Conservation (phyloP, 257 asterid species). For the Buddleja alternifolia region DNA sequence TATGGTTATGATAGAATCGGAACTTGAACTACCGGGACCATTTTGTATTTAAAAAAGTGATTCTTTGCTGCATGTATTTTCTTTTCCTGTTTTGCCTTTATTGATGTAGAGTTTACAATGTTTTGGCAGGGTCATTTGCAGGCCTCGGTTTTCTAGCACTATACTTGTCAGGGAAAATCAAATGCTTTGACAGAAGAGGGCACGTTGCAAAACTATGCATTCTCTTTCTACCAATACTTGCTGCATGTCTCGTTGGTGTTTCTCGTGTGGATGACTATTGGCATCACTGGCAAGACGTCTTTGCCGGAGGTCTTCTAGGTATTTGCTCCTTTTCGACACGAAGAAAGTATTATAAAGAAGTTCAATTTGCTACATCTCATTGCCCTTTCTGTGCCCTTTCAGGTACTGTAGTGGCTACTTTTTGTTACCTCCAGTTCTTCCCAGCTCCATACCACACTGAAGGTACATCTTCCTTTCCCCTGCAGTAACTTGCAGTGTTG, state of each 20-base stretch:
- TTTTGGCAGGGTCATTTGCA: slow-evolving; percentile 87
- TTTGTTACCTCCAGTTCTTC: slow-evolving; percentile 91
- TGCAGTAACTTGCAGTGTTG: too few species aligned
- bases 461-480: slow-evolving; percentile 41
- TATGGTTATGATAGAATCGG: too few species aligned
- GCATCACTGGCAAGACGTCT: too few species aligned
- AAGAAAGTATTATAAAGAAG: not conserved
- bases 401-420: slow-evolving; percentile 70
- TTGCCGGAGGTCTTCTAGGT: slow-evolving; percentile 85
- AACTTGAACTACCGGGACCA: too few species aligned
- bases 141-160: slow-evolving; percentile 82
- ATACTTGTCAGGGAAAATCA: slow-evolving; percentile 75
- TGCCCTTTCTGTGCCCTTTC: slow-evolving; percentile 25
- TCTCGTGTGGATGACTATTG: too few species aligned
- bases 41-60: too few species aligned
- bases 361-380: not conserved
- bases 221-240: too few species aligned
- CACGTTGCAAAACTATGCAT: too few species aligned
- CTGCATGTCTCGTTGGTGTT: too few species aligned
- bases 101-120: too few species aligned
- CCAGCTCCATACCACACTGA: slow-evolving; percentile 75
- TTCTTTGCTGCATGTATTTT: too few species aligned
- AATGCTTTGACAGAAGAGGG: slow-evolving; percentile 75
- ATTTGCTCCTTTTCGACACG: slow-evolving; percentile 14
- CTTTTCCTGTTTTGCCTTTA: too few species aligned